phyloP scores from a whole-genome alignment of 306 rosid species.

The Castanea mollissima region DNA sequence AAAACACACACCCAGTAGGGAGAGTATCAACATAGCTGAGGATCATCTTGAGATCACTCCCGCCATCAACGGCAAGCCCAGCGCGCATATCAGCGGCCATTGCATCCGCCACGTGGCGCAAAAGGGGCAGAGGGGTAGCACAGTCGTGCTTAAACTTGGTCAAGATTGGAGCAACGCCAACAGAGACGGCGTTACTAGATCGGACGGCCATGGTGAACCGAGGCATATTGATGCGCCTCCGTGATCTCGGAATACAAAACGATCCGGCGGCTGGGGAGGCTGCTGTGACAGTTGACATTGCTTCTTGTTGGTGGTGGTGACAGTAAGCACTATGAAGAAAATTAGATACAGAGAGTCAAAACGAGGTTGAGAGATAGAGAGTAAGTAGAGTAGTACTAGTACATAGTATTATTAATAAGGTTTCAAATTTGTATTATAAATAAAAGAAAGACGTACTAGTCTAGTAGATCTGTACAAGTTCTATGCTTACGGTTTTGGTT shows the following conservation, averaged over 20 bases:
- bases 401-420: too few relatives aligned
- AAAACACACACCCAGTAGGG: constrained; percentile 66
- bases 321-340: background rate
- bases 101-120: constrained; percentile 64
- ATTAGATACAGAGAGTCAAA: background rate
- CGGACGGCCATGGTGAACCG: constrained; percentile 53
- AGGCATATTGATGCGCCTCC: constrained; percentile 12
- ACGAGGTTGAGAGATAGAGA: background rate
- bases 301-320: background rate
- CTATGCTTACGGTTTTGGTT: background rate
- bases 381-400: too few relatives aligned
- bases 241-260: constrained; percentile 41
- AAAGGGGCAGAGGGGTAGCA: constrained; percentile 69
- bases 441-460: background rate
- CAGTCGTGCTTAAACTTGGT: constrained; percentile 57
- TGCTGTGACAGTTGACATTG: constrained; percentile 47
- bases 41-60: constrained; percentile 78
- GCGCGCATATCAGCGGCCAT: constrained; percentile 71
- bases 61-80: constrained; percentile 63
- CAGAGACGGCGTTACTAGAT: constrained; percentile 47
- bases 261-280: constrained; percentile 42
- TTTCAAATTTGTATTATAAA: background rate
- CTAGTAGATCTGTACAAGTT: background rate
- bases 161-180: constrained; percentile 37
- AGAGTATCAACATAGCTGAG: constrained; percentile 73